Evolutionary conservation across 2,329 filamentous ascomycete genomes (phyloP), one percentile per base, ranked within the genome.

Genomic region (Ambrosiella cleistominuta): DNA sequence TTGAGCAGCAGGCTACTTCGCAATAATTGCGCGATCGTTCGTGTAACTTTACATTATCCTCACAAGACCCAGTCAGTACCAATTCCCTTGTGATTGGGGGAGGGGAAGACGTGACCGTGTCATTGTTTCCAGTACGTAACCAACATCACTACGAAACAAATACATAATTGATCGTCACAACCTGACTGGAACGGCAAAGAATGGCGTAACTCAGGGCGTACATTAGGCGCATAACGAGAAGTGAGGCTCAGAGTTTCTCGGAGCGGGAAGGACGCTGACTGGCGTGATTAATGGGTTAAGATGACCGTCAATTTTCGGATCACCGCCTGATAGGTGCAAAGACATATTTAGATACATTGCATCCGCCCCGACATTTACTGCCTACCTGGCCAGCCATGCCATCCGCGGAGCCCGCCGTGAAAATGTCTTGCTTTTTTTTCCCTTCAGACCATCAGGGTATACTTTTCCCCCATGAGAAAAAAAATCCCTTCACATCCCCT

Each of bases 51-150:
- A 36, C 27, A 27, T 27, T 27, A 27, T 2, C 27, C 13, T 38
- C 17, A 49, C 45, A n/a, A n/a, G 4, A 27, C 4, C 27, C 27
- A 27, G 27, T 27, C 27, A 27, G 27, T 27, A 27, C 27, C 27
- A 27, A 27, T 5, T 27, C 27, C 27, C 27, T 27, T 27, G 27
- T 27, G 27, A 27, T 27, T 27, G 3, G 4, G 4, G 27, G 27
- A 27, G 4, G 27, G 27, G 27, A 27, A 27, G 27, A 5, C 27
- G 4, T 27, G 27, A 27, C 27, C 27, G 27, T 27, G 27, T 5
- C 9, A 5, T 49, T 27, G 42, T 39, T 50, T 57, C 55, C 11
- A 57, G 55, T 57, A 57, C 44, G 55, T 51, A 57, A 57, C 44
- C 17, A 47, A 50, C 55, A 38, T 5, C 11, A 42, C 37, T 57